Evolutionary conservation across 1,139 yeast genomes (phyloP).

Genomic region (Pneumocystis canis): DNA sequence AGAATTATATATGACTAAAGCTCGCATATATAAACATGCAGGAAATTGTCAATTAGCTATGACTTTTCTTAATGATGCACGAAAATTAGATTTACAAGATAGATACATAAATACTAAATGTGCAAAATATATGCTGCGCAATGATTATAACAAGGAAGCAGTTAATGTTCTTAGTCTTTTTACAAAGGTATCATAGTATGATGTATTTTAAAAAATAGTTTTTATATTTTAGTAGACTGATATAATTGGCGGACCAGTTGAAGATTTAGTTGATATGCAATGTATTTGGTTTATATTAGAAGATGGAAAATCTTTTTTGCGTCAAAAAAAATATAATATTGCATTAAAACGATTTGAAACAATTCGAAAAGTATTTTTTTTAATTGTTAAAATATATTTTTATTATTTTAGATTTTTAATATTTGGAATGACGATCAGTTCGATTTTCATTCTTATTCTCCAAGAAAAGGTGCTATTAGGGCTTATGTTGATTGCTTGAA

Average conservation of each 20-base stretch:
- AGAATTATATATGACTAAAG: conserved; percentile 67
- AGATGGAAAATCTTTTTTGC: conserved; percentile 57
- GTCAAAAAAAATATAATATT: conserved; percentile 37
- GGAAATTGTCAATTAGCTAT: conserved; percentile 52
- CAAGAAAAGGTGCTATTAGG: conserved; percentile 81
- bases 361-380: conserved; percentile 31
- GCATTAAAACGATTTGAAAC: conserved; percentile 68
- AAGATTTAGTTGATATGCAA: conserved; percentile 79
- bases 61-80: conserved; percentile 51
- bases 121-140: conserved; percentile 68
- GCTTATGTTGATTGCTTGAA: conserved; percentile 58
- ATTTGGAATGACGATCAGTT: conserved; percentile 71
- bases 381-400: conserved; percentile 21
- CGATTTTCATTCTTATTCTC: conserved; percentile 87
- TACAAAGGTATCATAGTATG: conserved; percentile 34
- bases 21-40: conserved; percentile 60
- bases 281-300: conserved; percentile 81
- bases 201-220: background rate
- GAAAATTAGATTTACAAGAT: conserved; percentile 72
- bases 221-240: conserved; percentile 33
- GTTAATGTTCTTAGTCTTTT: conserved; percentile 60
- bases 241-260: conserved; percentile 60
- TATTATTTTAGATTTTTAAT: conserved; percentile 28
- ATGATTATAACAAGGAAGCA: conserved; percentile 65
- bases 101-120: conserved; percentile 82